Evolutionary conservation across 1,284 basidiomycete species (phyloP).

Genomic region (Thecaphora thlaspeos): DNA sequence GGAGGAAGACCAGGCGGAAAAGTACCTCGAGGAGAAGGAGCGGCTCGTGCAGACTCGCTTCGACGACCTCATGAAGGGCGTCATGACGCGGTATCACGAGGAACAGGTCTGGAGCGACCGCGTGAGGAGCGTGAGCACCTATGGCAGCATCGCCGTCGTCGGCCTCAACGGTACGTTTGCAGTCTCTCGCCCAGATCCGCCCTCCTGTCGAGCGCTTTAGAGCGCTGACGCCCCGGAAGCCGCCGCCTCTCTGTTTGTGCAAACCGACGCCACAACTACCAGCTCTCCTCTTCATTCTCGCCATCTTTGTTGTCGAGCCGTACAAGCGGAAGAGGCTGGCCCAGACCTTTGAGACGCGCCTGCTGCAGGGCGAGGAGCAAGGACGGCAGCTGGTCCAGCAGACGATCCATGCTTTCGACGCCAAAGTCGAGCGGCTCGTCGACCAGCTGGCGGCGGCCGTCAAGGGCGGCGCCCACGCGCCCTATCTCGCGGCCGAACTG

Average conservation of each 20-base stretch:
- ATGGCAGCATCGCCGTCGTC: constrained; percentile 44
- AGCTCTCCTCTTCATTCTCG: constrained; percentile 50
- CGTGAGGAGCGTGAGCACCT: constrained; percentile 44
- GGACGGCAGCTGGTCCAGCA: constrained; percentile 21
- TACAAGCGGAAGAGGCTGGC: constrained; percentile 54
- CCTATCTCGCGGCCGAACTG: too few relatives aligned
- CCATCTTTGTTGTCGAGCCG: constrained; percentile 55
- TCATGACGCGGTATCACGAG: constrained; percentile 53
- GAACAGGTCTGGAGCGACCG: constrained; percentile 55
- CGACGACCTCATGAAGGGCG: constrained; percentile 48
- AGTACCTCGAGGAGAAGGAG: constrained; percentile 38
- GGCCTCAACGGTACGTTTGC: constrained; percentile 36
- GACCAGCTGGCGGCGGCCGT: background rate
- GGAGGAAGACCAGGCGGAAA: constrained; percentile 33
- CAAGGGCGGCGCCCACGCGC: too few relatives aligned
- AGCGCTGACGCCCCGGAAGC: too few relatives aligned
- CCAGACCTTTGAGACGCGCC: constrained; percentile 47
- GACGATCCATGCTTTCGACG: constrained; percentile 22
- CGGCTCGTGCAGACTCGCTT: constrained; percentile 36
- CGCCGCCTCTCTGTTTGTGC: background rate
- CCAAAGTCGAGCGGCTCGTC: background rate
- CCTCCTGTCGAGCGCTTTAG: too few relatives aligned
- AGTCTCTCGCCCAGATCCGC: too few relatives aligned
- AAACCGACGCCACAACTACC: background rate
- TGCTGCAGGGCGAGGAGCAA: constrained; percentile 42